Evolutionary conservation across 1,284 basidiomycete species (phyloP), one percentile per base, ranked within the genome.

Genomic region (Tilletia setariae): DNA sequence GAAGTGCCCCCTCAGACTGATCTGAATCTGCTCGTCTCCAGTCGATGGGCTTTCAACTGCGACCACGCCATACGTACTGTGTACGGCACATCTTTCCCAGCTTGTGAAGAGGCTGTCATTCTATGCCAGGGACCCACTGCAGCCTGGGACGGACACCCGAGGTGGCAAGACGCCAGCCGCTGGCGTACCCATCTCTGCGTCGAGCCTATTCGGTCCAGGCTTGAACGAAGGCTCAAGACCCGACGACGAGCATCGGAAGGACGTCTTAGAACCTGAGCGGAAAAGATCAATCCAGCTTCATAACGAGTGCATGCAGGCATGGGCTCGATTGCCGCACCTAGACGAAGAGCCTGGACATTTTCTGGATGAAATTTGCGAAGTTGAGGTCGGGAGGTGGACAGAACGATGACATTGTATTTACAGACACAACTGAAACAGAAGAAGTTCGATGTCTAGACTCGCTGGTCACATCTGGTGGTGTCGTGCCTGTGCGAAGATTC

Each of bases 301-400:
- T 16, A 61, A 30, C 32, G 56, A 32, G 56, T 25, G 28, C 28
- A 30, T 21, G 63, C 19, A 68, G 70, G n/a, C 23, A 70, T 61
- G 69, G 69, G 9, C 59, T 63, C n/a, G 70, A 72, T 23, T 76
- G 72, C 53, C 68, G 66, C 28, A 56, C 74, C 42, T 74, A 69
- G 51, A 76, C 71, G 4, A 65, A 63, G n/a, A 70, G 73, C 64
- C 68, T 72, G 30, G 49, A 64, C 40, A 70, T 15, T 76, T 76
- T 28, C 59, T 79, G n/a, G 76, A 78, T 44, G 44, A 71, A 40
- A 47, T 79, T 9, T 79, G 78, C 43, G 74, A 77, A 67, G 75
- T 75, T 1, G 78, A 79, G 40, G 74, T 79, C 13, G 77, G 76
- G 13, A 64, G 77, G 9, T 79, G 76, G 74, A 68, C 21, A 23